Percentiles rank a stretch among this genome's conserved stretches.
These are phyloP conservation scores for Pythium oligandrum DNA, from an alignment of 352 stramenopile genomes.

Conservation along the genomic window DNA sequence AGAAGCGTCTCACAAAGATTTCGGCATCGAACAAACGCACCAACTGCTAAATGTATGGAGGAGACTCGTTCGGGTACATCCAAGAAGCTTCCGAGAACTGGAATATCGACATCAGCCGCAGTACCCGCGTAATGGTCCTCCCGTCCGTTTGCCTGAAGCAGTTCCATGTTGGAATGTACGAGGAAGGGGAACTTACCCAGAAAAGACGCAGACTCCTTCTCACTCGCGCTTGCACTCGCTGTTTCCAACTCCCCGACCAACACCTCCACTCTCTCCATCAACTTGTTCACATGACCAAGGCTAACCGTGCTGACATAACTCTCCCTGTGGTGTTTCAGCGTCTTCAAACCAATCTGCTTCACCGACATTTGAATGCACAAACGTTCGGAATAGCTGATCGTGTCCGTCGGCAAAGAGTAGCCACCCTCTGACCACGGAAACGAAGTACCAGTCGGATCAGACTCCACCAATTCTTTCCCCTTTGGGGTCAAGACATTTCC, in stretches of 20 bases:
- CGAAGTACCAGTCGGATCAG: conserved; percentile 46
- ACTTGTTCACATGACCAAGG: conserved; percentile 42
- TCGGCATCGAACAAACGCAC: conserved; percentile 74
- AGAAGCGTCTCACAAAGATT: conserved; percentile 77
- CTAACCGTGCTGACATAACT: conserved; percentile 32
- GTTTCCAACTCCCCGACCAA: conserved; percentile 32
- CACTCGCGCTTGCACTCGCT: conserved; percentile 1
- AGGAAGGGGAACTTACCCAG: conserved; percentile 36
- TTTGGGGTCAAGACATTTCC: conserved; percentile 64
- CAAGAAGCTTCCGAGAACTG: conserved; percentile 74
- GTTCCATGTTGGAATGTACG: conserved; percentile 50
- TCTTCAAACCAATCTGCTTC: conserved; percentile 77
- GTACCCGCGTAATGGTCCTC: conserved; percentile 80
- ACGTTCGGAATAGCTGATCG: conserved; percentile 49
- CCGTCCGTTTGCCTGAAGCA: conserved; percentile 46
- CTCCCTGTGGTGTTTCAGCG: conserved; percentile 44
- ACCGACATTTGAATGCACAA: conserved; percentile 58
- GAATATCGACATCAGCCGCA: conserved; percentile 54
- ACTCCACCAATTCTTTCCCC: conserved; percentile 59
- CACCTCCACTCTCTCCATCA: conserved; percentile 44
- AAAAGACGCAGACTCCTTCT: conserved; percentile 12
- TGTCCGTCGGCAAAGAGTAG: conserved; percentile 49
- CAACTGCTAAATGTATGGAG: conserved; percentile 70
- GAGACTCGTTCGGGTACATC: conserved; percentile 79
- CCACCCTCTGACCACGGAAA: conserved; percentile 60